These are phyloP conservation scores for Sarcodon sp. DNA, from an alignment of 768 basidiomycete genomes.

Conservation along the genomic window DNA sequence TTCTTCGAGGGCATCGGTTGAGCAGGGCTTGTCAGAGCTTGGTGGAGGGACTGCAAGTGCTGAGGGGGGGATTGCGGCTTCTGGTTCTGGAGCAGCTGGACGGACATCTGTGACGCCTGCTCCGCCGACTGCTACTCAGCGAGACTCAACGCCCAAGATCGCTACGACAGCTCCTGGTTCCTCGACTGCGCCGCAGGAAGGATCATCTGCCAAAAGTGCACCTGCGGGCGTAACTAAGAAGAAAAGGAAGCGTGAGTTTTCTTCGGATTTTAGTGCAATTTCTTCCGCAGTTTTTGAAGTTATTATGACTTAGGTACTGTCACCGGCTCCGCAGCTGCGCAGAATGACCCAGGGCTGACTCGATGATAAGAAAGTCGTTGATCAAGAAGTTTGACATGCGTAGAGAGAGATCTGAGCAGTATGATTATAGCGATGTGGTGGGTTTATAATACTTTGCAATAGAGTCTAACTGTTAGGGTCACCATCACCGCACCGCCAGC, in stretches of 20 bases:
- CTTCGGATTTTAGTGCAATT: background rate
- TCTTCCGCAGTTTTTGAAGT: background rate
- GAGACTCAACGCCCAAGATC: conserved; percentile 18
- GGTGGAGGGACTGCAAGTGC: background rate
- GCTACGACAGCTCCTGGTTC: conserved; percentile 10
- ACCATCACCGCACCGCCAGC: conserved; percentile 21
- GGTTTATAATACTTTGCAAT: background rate
- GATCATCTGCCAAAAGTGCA: conserved; percentile 27
- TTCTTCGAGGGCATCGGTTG: conserved; percentile 17
- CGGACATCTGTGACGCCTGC: conserved; percentile 21
- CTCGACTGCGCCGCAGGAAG: conserved; percentile 28
- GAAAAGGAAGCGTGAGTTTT: conserved; percentile 63
- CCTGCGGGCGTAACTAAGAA: conserved; percentile 55
- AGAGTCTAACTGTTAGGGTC: background rate
- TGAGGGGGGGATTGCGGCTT: conserved; percentile 2
- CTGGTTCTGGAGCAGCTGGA: conserved; percentile 11
- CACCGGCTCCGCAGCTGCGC: no score
- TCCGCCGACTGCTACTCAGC: conserved; percentile 13
- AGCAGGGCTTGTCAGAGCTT: conserved; percentile 14
- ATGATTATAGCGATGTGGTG: background rate
- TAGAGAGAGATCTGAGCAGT: background rate
- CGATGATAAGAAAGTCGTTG: background rate
- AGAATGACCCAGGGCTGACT: no score
- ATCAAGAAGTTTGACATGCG: no score
- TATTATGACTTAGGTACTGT: no score